A percentile compares a stretch with the other conserved stretches of the same genome.
Conservation (phyloP, 2,329 filamentous ascomycete species). For the Cladosporium sp. region DNA sequence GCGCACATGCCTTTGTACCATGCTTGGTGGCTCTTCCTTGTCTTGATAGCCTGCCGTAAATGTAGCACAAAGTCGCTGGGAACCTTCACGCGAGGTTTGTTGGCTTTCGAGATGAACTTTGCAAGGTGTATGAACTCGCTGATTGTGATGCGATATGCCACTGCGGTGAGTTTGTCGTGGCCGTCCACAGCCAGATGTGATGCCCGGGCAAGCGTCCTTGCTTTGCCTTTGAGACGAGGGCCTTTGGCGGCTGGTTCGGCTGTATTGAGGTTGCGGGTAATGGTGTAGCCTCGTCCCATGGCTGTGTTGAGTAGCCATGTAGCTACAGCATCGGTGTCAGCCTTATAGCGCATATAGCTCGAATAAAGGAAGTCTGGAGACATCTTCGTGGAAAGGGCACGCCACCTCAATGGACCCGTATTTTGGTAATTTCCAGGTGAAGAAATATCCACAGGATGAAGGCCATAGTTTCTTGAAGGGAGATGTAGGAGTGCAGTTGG, state of each 20-base stretch:
- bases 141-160: background rate
- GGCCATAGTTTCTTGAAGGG: background rate
- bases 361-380: background rate
- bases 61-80: background rate
- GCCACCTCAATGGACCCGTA: background rate
- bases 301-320: slow-evolving; percentile 12
- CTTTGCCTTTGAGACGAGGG: slow-evolving; percentile 3
- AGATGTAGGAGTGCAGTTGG: background rate
- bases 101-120: background rate
- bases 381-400: background rate
- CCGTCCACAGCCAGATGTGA: too few species aligned
- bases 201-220: background rate
- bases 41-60: background rate
- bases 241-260: background rate
- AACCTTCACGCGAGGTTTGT: background rate
- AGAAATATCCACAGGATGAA: background rate
- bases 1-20: background rate
- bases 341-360: slow-evolving; percentile 17
- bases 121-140: background rate
- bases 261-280: background rate
- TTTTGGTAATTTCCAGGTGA: background rate
- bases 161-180: too few species aligned
- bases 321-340: slow-evolving; percentile 10
- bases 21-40: background rate
- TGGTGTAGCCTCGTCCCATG: background rate